Conservation (phyloP, 148 eudicot species). For the Diospyros lotus region DNA sequence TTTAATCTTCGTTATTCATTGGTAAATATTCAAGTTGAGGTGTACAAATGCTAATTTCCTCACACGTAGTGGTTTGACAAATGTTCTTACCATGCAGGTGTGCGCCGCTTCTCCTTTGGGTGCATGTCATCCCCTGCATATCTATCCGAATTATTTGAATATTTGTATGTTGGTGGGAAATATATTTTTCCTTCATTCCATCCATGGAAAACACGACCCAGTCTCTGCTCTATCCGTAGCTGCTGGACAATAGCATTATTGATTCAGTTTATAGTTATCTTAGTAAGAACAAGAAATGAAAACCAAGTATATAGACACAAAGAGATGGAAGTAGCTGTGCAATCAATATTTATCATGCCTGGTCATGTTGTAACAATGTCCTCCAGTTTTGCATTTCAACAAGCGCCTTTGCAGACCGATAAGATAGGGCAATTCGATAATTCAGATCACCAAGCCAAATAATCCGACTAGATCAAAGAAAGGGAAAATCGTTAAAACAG, state of each 20-base stretch:
- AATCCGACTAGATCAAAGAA: slow-evolving; percentile 56
- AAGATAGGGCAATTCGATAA: slow-evolving; percentile 78
- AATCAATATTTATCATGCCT: slow-evolving; percentile 39
- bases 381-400: slow-evolving; percentile 99
- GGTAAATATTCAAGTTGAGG: background rate
- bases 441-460: slow-evolving; percentile 98
- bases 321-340: background rate
- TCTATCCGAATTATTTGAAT: slow-evolving; percentile 87
- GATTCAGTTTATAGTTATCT: background rate
- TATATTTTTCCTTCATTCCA: slow-evolving; percentile 96
- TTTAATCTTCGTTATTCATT: background rate
- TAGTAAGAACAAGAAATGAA: background rate
- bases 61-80: background rate
- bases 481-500: slow-evolving; percentile 7
- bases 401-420: slow-evolving; percentile 91
- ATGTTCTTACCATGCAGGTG: slow-evolving; percentile 88
- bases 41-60: background rate
- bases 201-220: slow-evolving; percentile 74
- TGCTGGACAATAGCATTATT: slow-evolving; percentile 23
- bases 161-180: slow-evolving; percentile 96
- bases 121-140: slow-evolving; percentile 83
- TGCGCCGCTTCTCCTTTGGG: slow-evolving; percentile 83
- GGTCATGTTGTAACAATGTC: slow-evolving; percentile 82
- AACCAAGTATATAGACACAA: background rate
- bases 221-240: slow-evolving; percentile 82